These are phyloP conservation scores for Coprinopsis cinerea DNA, from an alignment of 768 basidiomycete genomes.

Conservation along the genomic window DNA sequence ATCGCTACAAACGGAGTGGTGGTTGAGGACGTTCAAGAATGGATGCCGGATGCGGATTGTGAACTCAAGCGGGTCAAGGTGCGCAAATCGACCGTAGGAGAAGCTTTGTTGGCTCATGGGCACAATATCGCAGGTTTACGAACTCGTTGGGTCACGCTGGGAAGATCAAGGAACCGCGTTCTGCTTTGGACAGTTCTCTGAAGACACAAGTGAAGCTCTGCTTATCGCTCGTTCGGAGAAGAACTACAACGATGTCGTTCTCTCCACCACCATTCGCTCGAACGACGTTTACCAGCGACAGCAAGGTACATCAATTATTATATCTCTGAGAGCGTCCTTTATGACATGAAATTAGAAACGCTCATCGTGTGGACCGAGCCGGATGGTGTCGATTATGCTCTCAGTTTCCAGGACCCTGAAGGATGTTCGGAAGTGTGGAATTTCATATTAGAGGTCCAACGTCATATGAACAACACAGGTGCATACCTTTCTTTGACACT, in stretches of 20 bases:
- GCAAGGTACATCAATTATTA: conserved; percentile 50
- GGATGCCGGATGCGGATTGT: conserved; percentile 58
- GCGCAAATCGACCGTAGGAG: conserved; percentile 16
- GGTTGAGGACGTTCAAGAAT: conserved; percentile 55
- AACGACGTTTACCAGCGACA: conserved; percentile 85
- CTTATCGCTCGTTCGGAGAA: conserved; percentile 81
- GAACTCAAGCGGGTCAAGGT: conserved; percentile 84
- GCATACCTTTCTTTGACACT: conserved; percentile 19
- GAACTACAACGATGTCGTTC: conserved; percentile 64
- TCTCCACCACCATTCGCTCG: conserved; percentile 74
- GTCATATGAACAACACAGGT: conserved; percentile 69
- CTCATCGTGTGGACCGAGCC: conserved; percentile 99
- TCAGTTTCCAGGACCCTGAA: conserved; percentile 94
- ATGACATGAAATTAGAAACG: conserved; percentile 55
- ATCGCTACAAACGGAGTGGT: conserved; percentile 30
- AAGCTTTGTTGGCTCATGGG: conserved; percentile 13
- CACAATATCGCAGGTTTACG: conserved; percentile 67
- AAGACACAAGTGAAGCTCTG: conserved; percentile 69
- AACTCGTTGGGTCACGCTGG: conserved; percentile 88
- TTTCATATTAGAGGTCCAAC: conserved; percentile 89
- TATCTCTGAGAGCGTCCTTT: not conserved
- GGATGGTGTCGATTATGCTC: conserved; percentile 88
- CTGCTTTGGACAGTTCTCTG: conserved; percentile 84
- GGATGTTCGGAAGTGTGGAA: conserved; percentile 97
- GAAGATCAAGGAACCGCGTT: conserved; percentile 95